phyloP scores from a whole-genome alignment of 805 yeast genomes.

The Citeromyces nyonsensis region DNA sequence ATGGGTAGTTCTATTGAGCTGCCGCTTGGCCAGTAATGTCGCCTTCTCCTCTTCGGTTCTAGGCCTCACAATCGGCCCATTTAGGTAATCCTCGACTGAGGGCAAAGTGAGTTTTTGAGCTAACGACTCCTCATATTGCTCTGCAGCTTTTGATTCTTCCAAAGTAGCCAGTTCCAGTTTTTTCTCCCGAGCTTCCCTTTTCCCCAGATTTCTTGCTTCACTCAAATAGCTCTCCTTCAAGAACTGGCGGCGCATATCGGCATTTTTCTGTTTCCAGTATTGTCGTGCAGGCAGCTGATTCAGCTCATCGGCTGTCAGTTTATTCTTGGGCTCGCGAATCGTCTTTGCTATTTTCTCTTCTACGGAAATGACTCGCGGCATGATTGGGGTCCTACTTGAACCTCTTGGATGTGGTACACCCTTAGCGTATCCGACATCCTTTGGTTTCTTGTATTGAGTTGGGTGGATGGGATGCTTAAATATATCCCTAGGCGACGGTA shows the following conservation, averaged over 20 bases:
- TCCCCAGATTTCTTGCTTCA: constrained; percentile 20
- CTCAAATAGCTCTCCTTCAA: constrained; percentile 38
- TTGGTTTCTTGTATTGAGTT: constrained; percentile 27
- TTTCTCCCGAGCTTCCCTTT: constrained; percentile 13
- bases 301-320: constrained; percentile 16
- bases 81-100: constrained; percentile 50
- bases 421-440: constrained; percentile 55
- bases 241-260: constrained; percentile 61
- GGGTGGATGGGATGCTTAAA: constrained; percentile 55
- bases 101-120: constrained; percentile 64
- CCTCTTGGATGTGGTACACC: constrained; percentile 54
- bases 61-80: constrained; percentile 56
- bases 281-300: constrained; percentile 17
- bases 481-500: constrained; percentile 66
- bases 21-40: constrained; percentile 39
- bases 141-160: constrained; percentile 13
- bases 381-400: constrained; percentile 36
- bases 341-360: constrained; percentile 40
- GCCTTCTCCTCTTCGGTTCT: constrained; percentile 60
- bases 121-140: constrained; percentile 24
- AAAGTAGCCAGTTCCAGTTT: constrained; percentile 10
- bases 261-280: constrained; percentile 31
- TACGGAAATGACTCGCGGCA: constrained; percentile 40
- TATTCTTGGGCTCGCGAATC: constrained; percentile 26
- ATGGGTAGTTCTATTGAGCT: constrained; percentile 44